Conservation (phyloP, 805 yeast species). For the Kluyveromyces nonfermentans region DNA sequence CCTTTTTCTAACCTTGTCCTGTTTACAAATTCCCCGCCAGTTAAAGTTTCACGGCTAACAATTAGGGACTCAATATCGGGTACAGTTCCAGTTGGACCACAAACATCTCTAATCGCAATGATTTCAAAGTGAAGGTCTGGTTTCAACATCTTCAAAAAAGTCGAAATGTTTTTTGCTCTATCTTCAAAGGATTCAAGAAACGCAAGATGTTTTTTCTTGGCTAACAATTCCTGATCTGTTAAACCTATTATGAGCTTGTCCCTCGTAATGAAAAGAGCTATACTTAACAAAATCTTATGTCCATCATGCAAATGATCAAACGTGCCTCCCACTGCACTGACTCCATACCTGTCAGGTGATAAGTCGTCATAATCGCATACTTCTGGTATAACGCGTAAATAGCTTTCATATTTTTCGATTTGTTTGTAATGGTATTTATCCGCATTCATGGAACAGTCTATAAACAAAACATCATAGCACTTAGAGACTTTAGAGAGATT, state of each 20-base stretch:
- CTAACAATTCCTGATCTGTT: slow-evolving; percentile 64
- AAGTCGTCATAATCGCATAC: slow-evolving; percentile 2
- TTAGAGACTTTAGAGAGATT: not conserved
- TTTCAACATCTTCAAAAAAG: slow-evolving; percentile 41
- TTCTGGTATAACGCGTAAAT: too few species aligned
- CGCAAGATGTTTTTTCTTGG: slow-evolving; percentile 65
- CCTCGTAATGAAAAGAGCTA: slow-evolving; percentile 54
- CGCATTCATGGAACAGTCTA: not conserved
- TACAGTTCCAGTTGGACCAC: slow-evolving; percentile 86
- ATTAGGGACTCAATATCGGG: slow-evolving; percentile 70
- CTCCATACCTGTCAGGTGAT: slow-evolving; percentile 23
- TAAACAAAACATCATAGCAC: not conserved
- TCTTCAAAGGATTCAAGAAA: slow-evolving; percentile 47
- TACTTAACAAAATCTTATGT: slow-evolving; percentile 73
- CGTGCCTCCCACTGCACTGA: slow-evolving; percentile 83
- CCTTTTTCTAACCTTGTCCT: slow-evolving; percentile 48
- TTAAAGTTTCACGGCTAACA: slow-evolving; percentile 67
- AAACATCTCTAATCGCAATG: slow-evolving; percentile 66
- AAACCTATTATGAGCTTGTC: slow-evolving; percentile 64
- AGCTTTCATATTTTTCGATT: not conserved
- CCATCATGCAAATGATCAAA: slow-evolving; percentile 96
- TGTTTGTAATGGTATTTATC: not conserved
- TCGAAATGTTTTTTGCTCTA: slow-evolving; percentile 39
- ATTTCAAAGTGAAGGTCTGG: slow-evolving; percentile 42
- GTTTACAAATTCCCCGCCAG: slow-evolving; percentile 72